Percentiles rank a stretch among this genome's conserved stretches.
These are phyloP conservation scores for Prasinococcaceae sp. DNA, from an alignment of 139 green algal genomes.

Conservation along the genomic window DNA sequence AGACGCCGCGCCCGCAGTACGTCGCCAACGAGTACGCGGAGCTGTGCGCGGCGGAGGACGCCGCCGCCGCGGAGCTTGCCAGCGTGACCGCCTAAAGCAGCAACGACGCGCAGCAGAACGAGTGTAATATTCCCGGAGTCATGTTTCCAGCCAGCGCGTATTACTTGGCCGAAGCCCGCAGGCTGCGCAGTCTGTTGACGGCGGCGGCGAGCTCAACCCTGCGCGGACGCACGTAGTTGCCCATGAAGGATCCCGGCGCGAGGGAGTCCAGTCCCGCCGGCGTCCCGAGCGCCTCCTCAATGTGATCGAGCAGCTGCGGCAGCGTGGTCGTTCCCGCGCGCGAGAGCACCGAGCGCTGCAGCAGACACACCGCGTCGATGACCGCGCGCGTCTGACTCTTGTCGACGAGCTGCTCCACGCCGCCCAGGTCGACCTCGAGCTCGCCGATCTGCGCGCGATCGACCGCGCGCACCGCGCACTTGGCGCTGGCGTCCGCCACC, in stretches of 20 bases:
- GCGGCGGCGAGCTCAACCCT: conserved; percentile 47
- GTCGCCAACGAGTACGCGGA: conserved; percentile 15
- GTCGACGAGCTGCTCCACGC: conserved; percentile 45
- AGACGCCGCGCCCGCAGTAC: conserved; percentile 8
- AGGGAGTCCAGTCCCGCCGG: conserved; percentile 35
- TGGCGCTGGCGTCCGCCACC: neutral
- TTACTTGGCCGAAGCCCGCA: no score
- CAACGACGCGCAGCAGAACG: no score
- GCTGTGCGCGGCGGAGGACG: neutral
- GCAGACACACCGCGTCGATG: conserved; percentile 24
- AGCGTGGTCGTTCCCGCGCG: conserved; percentile 11
- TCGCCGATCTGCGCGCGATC: neutral
- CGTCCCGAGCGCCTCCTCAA: conserved; percentile 26
- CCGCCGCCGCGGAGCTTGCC: neutral
- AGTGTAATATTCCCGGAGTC: no score
- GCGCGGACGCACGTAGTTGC: conserved; percentile 38
- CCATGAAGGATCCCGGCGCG: conserved; percentile 11
- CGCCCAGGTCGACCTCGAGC: conserved; percentile 12
- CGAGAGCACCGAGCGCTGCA: conserved; percentile 9
- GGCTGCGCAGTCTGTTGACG: conserved; percentile 40
- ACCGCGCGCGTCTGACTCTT: conserved; percentile 37
- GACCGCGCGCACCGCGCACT: neutral
- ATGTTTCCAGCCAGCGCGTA: no score
- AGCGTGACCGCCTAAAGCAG: no score
- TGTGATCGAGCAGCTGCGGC: conserved; percentile 14